Evolutionary conservation across 2,329 filamentous ascomycete species (phyloP), one percentile per base, ranked within the genome.

Genomic region (Aspergillus nomiae): DNA sequence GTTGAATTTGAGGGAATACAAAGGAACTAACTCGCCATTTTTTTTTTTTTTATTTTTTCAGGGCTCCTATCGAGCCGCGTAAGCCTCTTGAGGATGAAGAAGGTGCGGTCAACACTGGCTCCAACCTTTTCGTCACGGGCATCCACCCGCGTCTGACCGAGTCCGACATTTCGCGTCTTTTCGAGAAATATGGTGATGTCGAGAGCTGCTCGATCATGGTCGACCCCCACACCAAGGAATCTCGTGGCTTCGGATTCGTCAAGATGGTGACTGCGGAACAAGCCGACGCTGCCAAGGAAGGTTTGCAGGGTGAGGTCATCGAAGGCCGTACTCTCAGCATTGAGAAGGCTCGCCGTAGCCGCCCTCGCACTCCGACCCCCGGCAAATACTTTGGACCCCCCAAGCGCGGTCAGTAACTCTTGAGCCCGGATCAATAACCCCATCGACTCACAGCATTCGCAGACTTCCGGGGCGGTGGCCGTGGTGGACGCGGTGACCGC

Each of bases 191-290:
- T 75, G 95, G 95, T 71, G 93, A 97, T 77, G 95, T 99, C 58
- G 94, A 98, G 83, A 98, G 96, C 83, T 98, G 94, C 84, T 96
- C 97, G 80, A 99, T 99, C 83, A 99, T 99, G 95, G 89, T 94
- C 75, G 95, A 99, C 77, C 95, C 95, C 66, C 95, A 99, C 81
- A 96, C 92, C 75, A 96, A 97, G 83, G 95, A 99, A 82, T 98
- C 94, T 71, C 95, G 95, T 80, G 95, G 95, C 70, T 99, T 99
- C 70, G 95, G 95, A 61, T 99, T 99, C 83, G 95, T 99, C 78
- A 98, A 99, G 85, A 98, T 99, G 94, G 89, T 93, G 65, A 96
- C 92, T 63, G 88, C 92, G 56, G 94, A 98, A 61, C 92, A 97
- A 81, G 95, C 95, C 68, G 95, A 99, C 80, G 94, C 95, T 70